A percentile compares a stretch with the other conserved stretches of the same genome.
These are phyloP conservation scores for Ogataea ramenticola DNA, from an alignment of 805 yeast species.

Conservation along the genomic window DNA sequence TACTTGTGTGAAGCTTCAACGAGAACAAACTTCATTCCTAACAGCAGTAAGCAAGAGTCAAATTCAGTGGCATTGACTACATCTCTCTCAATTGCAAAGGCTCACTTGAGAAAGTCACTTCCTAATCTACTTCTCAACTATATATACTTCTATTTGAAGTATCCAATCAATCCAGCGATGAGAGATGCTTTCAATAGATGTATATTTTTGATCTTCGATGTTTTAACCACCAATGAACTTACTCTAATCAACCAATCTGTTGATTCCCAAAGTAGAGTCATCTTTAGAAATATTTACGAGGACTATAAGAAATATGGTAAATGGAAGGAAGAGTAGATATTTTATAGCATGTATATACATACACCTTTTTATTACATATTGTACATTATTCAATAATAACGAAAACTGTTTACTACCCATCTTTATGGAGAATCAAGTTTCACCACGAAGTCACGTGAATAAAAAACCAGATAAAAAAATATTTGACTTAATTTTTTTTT, in stretches of 20 bases:
- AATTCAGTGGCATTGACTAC: constrained; percentile 37
- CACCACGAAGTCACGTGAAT: too few relatives aligned
- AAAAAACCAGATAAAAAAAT: too few relatives aligned
- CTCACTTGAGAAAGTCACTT: constrained; percentile 55
- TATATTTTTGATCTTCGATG: constrained; percentile 58
- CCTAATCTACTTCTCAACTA: constrained; percentile 55
- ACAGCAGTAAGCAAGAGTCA: constrained; percentile 18
- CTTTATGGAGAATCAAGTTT: too few relatives aligned
- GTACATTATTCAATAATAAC: too few relatives aligned
- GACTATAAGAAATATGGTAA: constrained; percentile 74
- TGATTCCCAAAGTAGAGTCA: constrained; percentile 62
- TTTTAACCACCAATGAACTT: constrained; percentile 61
- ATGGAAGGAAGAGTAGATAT: constrained; percentile 53
- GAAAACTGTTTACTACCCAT: too few relatives aligned
- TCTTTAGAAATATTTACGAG: constrained; percentile 58
- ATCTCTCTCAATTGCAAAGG: constrained; percentile 45
- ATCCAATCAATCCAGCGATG: constrained; percentile 37
- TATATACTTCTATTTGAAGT: constrained; percentile 43
- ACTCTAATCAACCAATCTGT: constrained; percentile 53
- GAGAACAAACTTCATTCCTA: constrained; percentile 11
- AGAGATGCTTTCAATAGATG: constrained; percentile 47
- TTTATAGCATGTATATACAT: neutral
- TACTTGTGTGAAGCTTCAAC: constrained; percentile 70
- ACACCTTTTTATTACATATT: too few relatives aligned
- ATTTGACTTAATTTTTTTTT: too few relatives aligned